A percentile compares a stretch with the other conserved stretches of the same genome.
Evolutionary conservation across 139 green algal species (phyloP).

Genomic region (Dunaliella primolecta): DNA sequence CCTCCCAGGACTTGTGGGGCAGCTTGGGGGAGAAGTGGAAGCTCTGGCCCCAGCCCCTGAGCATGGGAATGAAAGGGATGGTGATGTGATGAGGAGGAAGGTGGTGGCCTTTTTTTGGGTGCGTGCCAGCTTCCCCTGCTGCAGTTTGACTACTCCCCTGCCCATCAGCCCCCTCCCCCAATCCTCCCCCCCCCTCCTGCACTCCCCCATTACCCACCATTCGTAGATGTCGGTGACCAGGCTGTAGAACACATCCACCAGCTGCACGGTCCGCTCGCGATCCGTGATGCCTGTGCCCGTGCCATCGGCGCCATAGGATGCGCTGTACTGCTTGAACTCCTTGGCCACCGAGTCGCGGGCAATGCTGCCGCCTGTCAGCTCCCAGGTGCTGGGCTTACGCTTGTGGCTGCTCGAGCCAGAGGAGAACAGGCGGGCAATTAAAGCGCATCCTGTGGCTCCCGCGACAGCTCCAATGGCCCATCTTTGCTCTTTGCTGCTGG

Average conservation of each 20-base stretch:
- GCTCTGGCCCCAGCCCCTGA: constrained; percentile 84
- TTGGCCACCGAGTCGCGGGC: constrained; percentile 54
- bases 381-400: constrained; percentile 54
- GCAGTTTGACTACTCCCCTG: no score
- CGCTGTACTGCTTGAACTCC: constrained; percentile 59
- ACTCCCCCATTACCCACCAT: no score
- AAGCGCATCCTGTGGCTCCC: not conserved
- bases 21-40: constrained; percentile 97
- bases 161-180: no score
- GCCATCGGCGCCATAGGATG: constrained; percentile 50
- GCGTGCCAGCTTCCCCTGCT: no score
- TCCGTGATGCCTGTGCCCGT: constrained; percentile 32
- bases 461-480: not conserved
- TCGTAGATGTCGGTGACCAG: constrained; percentile 97
- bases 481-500: not conserved
- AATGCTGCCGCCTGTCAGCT: constrained; percentile 71
- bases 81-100: not conserved
- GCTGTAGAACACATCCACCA: constrained; percentile 73
- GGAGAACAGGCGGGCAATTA: not conserved
- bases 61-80: not conserved
- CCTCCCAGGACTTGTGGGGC: constrained; percentile 62
- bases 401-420: constrained; percentile 16
- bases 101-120: no score
- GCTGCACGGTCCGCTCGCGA: constrained; percentile 47
- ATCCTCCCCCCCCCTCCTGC: no score